Evolutionary conservation across 2,329 filamentous ascomycete species (phyloP), one percentile per base, ranked within the genome.

Genomic region (Metarhizium anisopliae): DNA sequence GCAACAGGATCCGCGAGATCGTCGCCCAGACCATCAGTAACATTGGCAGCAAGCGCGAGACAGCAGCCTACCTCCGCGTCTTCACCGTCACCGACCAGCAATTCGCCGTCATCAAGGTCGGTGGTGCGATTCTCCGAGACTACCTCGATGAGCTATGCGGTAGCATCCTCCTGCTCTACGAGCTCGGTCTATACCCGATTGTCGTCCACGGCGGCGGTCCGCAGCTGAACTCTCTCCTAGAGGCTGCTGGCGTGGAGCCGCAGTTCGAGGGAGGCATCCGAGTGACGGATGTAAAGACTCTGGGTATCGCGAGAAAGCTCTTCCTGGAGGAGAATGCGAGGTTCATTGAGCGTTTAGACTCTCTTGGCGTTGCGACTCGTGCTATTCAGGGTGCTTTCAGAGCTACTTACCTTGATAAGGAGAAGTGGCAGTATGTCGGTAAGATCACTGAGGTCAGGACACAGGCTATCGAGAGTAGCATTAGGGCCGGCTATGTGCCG

Each of bases 101-200:
- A 69, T 99, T 97, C 72, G 93, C 92, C 62, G 93, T 99, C 51
- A 95, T 99, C 74, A 99, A 99, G 78, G 93, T 97, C 55, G 94
- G 93, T 59, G 94, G 93, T 59, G 94, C 93, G 60, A 96, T 97
- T 66, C 82, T 99, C 66, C 95, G 90, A 58, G 92, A 97, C 69
- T 88, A 96, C 72, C 81, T 97, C 55, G 89, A 96, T 70, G 91
- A 92, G 66, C 83, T 99, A 55, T 95, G 90, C 68, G 87, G 88
- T 55, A 92, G 89, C 52, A 80, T 97, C 57, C 87, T 90, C 32
- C 95, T 97, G 74, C 83, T 97, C 52, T 93, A 95, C 74, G 89
- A 95, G 77, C 90, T 97, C 67, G 91, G 92, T 45, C 82, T 99
- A 45, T 96, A 90, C 74, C 94, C 94, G 50, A 88, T 97, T 64